Conservation (phyloP, 2,329 filamentous ascomycete species). For the Pseudopyricularia javanii region DNA sequence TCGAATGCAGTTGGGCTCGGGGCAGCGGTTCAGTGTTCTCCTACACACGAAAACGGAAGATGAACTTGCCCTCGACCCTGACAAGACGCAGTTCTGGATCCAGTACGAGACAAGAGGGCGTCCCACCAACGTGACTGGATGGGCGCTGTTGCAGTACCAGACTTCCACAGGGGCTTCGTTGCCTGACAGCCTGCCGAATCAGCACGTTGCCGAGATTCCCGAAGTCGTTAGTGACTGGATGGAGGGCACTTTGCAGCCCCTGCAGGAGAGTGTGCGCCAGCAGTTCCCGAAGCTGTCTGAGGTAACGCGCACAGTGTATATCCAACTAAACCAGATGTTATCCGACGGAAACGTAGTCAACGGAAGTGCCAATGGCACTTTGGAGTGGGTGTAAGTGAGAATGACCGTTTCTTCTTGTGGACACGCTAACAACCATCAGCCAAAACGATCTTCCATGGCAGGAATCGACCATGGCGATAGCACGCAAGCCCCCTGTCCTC, state of each 20-base stretch:
- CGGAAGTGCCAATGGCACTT: not conserved
- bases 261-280: not conserved
- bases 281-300: constrained; percentile 13
- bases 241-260: constrained; percentile 23
- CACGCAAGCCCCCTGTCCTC: constrained; percentile 27
- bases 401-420: not conserved
- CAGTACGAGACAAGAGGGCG: constrained; percentile 36
- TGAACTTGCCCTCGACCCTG: constrained; percentile 22
- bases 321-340: constrained; percentile 30
- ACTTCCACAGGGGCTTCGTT: not conserved
- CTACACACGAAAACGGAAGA: constrained; percentile 36
- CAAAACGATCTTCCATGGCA: not conserved
- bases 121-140: constrained; percentile 29
- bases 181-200: constrained; percentile 11
- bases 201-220: constrained; percentile 19
- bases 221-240: constrained; percentile 23
- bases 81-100: constrained; percentile 25
- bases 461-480: not conserved
- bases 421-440: not conserved
- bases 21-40: constrained; percentile 49
- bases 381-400: not conserved
- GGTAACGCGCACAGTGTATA: constrained; percentile 32
- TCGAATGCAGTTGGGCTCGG: constrained; percentile 41
- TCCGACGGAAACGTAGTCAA: constrained; percentile 16
- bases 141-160: constrained; percentile 34